phyloP scores from a whole-genome alignment of 129 eudicot genomes.

The Arctium minus region DNA sequence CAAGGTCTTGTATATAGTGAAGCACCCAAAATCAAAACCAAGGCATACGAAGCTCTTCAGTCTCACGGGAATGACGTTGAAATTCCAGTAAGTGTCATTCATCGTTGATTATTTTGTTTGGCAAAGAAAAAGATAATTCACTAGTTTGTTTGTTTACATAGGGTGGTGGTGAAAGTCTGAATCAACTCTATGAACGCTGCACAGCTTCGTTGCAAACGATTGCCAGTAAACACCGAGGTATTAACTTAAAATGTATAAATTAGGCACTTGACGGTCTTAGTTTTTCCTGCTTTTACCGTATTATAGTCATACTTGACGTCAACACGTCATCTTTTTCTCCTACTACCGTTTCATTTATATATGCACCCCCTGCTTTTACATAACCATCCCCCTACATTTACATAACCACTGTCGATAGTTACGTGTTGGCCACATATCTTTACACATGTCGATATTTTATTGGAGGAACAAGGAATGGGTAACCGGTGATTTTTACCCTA shows the following conservation, averaged over 20 bases:
- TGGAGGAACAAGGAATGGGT: not conserved
- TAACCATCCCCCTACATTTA: too few relatives aligned
- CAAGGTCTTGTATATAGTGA: constrained; percentile 71
- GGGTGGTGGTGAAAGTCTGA: constrained; percentile 97
- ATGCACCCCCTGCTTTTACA: too few relatives aligned
- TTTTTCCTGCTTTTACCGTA: not conserved
- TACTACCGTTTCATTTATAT: too few relatives aligned
- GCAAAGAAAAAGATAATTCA: not conserved
- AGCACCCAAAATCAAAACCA: constrained; percentile 42
- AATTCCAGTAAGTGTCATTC: constrained; percentile 59
- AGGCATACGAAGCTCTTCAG: constrained; percentile 62
- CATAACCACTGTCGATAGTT: too few relatives aligned
- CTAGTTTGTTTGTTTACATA: constrained; percentile 13
- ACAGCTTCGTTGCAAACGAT: constrained; percentile 67
- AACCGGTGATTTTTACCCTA: not conserved
- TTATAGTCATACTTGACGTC: too few relatives aligned
- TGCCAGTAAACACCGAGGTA: constrained; percentile 78
- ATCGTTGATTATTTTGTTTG: not conserved
- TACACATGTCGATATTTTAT: too few relatives aligned
- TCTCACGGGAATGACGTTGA: constrained; percentile 54
- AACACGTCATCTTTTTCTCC: too few relatives aligned
- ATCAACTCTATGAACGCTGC: constrained; percentile 74
- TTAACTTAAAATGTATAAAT: not conserved
- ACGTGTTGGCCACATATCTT: too few relatives aligned
- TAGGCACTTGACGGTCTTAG: not conserved